Conservation (phyloP, 495 filamentous ascomycete genomes). For the Penicillium cosmopolitanum region DNA sequence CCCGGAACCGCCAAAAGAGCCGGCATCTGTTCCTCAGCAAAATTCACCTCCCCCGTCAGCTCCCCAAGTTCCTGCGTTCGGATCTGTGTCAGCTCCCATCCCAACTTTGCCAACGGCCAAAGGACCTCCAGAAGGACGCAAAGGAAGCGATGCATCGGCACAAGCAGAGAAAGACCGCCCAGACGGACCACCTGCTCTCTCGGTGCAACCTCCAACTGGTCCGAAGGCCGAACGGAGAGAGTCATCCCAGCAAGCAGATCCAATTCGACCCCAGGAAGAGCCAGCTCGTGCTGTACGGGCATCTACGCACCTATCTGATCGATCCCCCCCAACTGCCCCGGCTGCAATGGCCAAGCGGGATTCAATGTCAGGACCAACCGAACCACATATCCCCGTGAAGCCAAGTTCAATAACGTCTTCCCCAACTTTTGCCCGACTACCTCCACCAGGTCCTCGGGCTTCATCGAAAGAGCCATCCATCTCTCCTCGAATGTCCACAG, state of each 20-base stretch:
- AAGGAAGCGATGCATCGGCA: conserved; percentile 36
- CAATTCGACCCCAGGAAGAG: conserved; percentile 17
- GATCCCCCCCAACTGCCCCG: conserved; percentile 48
- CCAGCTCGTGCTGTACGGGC: conserved; percentile 18
- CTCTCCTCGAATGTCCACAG: conserved; percentile 54
- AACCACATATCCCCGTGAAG: conserved; percentile 25
- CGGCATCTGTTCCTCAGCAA: conserved; percentile 35
- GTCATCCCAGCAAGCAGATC: conserved; percentile 25
- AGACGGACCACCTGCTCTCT: conserved; percentile 23
- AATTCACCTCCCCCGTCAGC: conserved; percentile 74
- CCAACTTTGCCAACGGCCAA: conserved; percentile 35
- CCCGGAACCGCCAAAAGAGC: conserved; percentile 45
- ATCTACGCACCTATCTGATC: conserved; percentile 25
- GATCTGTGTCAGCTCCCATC: conserved; percentile 52
- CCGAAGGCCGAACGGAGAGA: conserved; percentile 42
- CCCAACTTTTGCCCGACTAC: conserved; percentile 33
- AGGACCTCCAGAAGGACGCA: conserved; percentile 42
- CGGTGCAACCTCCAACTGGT: conserved; percentile 44
- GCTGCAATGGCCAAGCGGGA: conserved; percentile 44
- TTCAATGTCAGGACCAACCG: conserved; percentile 18
- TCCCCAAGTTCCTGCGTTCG: conserved; percentile 82
- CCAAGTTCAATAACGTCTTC: conserved; percentile 25
- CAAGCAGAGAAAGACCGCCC: conserved; percentile 36
- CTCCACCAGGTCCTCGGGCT: conserved; percentile 33
- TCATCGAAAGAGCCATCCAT: conserved; percentile 45